Conservation (phyloP, 2,329 filamentous ascomycete species). For the Monosporascus sp. region DNA sequence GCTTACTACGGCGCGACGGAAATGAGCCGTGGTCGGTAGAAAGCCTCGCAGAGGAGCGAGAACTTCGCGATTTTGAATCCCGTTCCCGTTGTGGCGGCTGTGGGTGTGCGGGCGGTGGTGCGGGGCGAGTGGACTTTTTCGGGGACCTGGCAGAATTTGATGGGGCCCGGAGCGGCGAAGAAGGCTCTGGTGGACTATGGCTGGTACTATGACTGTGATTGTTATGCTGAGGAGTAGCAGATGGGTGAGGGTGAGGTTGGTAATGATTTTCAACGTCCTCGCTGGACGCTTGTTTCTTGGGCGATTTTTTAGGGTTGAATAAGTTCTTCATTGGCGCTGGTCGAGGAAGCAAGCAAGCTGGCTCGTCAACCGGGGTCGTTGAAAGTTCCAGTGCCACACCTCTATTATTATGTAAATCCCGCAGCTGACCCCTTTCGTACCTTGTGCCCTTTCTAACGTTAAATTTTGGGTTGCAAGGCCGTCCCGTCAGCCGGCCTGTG, state of each 20-base stretch:
- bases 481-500: not conserved
- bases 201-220: not conserved
- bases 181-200: not conserved
- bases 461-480: not conserved
- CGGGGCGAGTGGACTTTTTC: constrained; percentile 17
- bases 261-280: constrained; percentile 23
- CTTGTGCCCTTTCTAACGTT: not conserved
- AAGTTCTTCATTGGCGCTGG: constrained; percentile 29
- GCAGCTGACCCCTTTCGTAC: constrained; percentile 9
- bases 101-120: constrained; percentile 15
- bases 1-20: constrained; percentile 46
- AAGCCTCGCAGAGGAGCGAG: constrained; percentile 42
- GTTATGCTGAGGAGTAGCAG: not conserved
- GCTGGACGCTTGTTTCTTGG: constrained; percentile 26
- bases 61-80: constrained; percentile 34
- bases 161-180: not conserved
- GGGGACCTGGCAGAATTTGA: not conserved
- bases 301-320: constrained; percentile 29
- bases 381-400: constrained; percentile 12
- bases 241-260: constrained; percentile 13
- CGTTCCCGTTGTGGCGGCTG: constrained; percentile 17
- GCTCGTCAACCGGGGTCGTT: not conserved
- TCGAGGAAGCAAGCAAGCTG: not conserved
- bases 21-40: constrained; percentile 40
- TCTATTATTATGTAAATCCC: constrained; percentile 19